A percentile compares a stretch with the other conserved stretches of the same genome.
phyloP scores from a whole-genome alignment of 2,329 filamentous ascomycete genomes.

The Geosmithia putterillii region DNA sequence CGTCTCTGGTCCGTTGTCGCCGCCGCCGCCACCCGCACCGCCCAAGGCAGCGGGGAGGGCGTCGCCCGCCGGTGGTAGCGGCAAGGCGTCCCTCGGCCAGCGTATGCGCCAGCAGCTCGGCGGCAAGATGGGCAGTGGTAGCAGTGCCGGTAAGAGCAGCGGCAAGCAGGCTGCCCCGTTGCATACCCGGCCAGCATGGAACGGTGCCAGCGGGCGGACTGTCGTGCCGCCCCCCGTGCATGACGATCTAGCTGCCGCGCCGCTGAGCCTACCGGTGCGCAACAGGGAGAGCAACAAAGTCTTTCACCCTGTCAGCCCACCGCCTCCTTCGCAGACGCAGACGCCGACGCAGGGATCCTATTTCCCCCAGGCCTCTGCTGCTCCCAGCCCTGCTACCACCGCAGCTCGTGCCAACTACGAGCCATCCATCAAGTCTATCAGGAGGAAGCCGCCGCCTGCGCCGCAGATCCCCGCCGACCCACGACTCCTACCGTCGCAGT shows the following conservation, averaged over 20 bases:
- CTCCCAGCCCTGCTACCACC: neutral
- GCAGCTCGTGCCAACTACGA: neutral
- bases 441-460: neutral
- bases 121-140: too few species aligned
- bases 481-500: neutral
- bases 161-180: conserved; percentile 22
- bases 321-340: too few species aligned
- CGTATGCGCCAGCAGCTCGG: conserved; percentile 16
- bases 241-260: conserved; percentile 28
- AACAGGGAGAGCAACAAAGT: neutral
- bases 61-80: too few species aligned
- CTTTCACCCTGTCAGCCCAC: neutral
- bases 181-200: conserved; percentile 50
- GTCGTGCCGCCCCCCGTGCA: conserved; percentile 51
- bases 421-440: neutral
- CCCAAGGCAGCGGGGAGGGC: conserved; percentile 9
- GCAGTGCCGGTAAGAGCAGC: too few species aligned
- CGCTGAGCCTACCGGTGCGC: neutral
- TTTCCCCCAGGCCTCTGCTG: neutral
- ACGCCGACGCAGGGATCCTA: neutral
- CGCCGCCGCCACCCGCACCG: neutral
- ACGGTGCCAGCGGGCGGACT: conserved; percentile 58
- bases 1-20: too few species aligned
- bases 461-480: neutral
- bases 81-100: conserved; percentile 15